A percentile compares a stretch with the other conserved stretches of the same genome.
Evolutionary conservation across 768 basidiomycete genomes (phyloP).

Genomic region (Lactarius tabidus): DNA sequence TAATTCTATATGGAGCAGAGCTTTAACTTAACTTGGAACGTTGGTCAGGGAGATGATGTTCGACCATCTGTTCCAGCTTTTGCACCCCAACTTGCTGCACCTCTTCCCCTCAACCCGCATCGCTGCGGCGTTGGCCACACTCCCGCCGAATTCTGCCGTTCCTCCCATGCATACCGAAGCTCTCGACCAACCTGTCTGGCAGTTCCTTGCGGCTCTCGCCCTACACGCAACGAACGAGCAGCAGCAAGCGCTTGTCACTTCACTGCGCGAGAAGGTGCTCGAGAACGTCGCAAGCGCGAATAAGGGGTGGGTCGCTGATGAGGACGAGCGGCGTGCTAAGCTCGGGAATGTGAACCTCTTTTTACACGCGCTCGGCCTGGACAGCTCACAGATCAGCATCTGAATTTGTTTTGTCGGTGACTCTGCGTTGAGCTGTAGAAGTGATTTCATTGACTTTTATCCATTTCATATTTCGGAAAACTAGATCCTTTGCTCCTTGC

Average conservation of each 20-base stretch:
- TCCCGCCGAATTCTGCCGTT: slow-evolving; percentile 34
- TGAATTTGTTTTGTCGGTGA: slow-evolving; percentile 20
- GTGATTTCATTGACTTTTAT: slow-evolving; percentile 19
- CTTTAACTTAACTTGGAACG: slow-evolving; percentile 16
- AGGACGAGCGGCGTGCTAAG: slow-evolving; percentile 67
- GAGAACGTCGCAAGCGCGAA: slow-evolving; percentile 81
- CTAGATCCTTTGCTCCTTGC: slow-evolving; percentile 3
- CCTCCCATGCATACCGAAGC: slow-evolving; percentile 49
- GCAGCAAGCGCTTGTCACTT: slow-evolving; percentile 81
- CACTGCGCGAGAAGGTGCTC: slow-evolving; percentile 88
- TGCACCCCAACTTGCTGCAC: slow-evolving; percentile 67
- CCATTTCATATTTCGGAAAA: slow-evolving; percentile 19
- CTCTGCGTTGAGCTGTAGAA: slow-evolving; percentile 20
- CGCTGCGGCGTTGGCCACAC: slow-evolving; percentile 35
- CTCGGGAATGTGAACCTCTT: slow-evolving; percentile 92
- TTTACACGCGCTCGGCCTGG: slow-evolving; percentile 71
- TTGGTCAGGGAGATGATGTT: slow-evolving; percentile 76
- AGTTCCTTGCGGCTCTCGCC: slow-evolving; percentile 86
- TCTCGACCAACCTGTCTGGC: slow-evolving; percentile 91
- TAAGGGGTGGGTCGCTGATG: slow-evolving; percentile 73
- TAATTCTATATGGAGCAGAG: neutral
- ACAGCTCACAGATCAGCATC: slow-evolving; percentile 60
- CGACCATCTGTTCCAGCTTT: slow-evolving; percentile 77
- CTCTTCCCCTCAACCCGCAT: slow-evolving; percentile 92
- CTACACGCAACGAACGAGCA: slow-evolving; percentile 81